Base-by-base conservation (phyloP, 805 yeast species). In the Nakazawaea ernobii region DNA sequence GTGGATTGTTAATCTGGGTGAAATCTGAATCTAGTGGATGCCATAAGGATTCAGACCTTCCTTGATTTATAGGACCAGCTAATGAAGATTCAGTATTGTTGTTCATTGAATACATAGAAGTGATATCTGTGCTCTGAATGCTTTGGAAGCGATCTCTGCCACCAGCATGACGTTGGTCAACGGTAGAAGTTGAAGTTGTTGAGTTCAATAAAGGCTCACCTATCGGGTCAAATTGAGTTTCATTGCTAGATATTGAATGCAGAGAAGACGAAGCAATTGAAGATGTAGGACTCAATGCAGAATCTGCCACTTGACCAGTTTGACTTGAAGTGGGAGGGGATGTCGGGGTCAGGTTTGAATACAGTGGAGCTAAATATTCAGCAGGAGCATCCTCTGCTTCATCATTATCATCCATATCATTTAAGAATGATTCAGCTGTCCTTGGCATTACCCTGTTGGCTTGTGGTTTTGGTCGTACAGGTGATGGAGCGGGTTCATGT, bases 21-120 rank as follows among this genome's bases (percentile, higher is more conserved):
- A 39, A 48, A 33, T 48, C 50, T 14, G 45, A 42, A 42, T 57
- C 53, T 43, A 58, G 48, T 2, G 61, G 57, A 45, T 58, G 61
- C 61, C 61, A 58, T 3, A 57, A 53, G 5, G 52, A 49, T 14
- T 55, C 58, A 4, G 55, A 51, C 27, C 49, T 46, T 13, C 27
- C 15, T n/a, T 20, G 33, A 5, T 32, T 26, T 3, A 35, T n/a
- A 30, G 33, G 40, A 35, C 27, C 40, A 15, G 28, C 35, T 8
- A 45, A 48, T 4, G 46, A 37, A 8, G 41, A 13, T 28, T 49
- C 49, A 20, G 54, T 40, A 11, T 36, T 32, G 17, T 42, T 35
- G 37, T 10, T 35, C 15, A 42, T 42, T 2, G 32, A 13, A 35
- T 39, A 42, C 48, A 53, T 42, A 13, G 49, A 43, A 4, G 56